Evolutionary conservation across 139 green algal species (phyloP), one percentile per base, ranked within the genome.

Genomic region (Micromonas commoda): DNA sequence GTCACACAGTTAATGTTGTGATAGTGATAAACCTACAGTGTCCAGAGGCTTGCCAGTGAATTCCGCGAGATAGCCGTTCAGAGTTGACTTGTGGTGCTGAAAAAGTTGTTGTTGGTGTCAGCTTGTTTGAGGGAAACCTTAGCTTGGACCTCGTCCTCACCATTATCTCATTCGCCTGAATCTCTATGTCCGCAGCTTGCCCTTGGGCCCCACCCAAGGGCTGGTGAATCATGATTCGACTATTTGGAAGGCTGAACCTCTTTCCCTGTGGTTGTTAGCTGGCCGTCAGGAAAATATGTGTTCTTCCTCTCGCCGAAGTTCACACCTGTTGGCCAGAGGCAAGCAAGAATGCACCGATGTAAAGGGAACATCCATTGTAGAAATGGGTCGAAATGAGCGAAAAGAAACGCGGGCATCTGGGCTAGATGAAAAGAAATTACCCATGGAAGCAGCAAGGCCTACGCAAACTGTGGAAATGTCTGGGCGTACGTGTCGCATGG

Each of bases 161-260:
- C 87, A 99, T 82, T 80, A 99, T 99, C 87, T 99, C 96, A 78
- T 99, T 99, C 21, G 96, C 96, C 87, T 88, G 77, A 81, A 99
- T 99, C 87, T 99, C 96, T 82, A 99, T 98, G 80, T 99, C 95
- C 37, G 94, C 97, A 38, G 96, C 96, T 89, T 99, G 96, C 38
- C 96, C 96, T 79, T 89, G 85, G 1, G 96, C 94, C 33, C 96
- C 96, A 85, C 96, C 96, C 73, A 99, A 86, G 23, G 96, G 96
- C 90, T 99, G 96, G 83, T 99, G 96, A 81, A 99, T 99, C 96
- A 99, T 99, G 86, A 99, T 99, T 70, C 96, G 91, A 29, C 89
- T 94, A 90, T 99, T 98, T 77, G 94, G 86, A 73, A 99, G 87
- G 32, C 84, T 91, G 89, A 97, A 99, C 33, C 94, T 87, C 89